A percentile compares a stretch with the other conserved stretches of the same genome.
Conservation (phyloP, 768 basidiomycete species). For the Pulveroboletus sp. region DNA sequence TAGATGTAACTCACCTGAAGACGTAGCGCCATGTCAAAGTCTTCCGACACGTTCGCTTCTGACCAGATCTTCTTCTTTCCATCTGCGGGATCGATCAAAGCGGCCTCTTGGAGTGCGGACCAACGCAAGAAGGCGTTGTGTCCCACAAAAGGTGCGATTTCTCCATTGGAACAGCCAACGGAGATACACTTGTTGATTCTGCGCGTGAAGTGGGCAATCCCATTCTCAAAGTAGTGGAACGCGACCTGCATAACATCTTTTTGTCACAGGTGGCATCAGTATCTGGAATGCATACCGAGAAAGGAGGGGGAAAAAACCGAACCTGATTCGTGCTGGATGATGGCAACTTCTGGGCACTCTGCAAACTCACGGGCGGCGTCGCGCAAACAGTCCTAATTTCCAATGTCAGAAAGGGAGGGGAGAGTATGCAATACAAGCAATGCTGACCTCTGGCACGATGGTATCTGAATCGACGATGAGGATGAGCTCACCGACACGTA, state of each 20-base stretch:
- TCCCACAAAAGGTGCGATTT: conserved; percentile 74
- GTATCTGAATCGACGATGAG: conserved; percentile 88
- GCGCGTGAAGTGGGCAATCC: conserved; percentile 89
- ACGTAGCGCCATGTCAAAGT: conserved; percentile 63
- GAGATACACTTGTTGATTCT: conserved; percentile 84
- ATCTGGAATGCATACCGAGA: not conserved
- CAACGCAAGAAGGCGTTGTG: conserved; percentile 89
- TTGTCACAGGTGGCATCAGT: conserved; percentile 24
- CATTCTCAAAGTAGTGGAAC: conserved; percentile 86
- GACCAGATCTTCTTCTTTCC: conserved; percentile 72
- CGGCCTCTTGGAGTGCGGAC: conserved; percentile 86
- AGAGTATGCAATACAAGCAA: not conserved
- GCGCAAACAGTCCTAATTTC: conserved; percentile 70
- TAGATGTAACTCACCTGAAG: conserved; percentile 39
- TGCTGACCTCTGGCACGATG: conserved; percentile 63
- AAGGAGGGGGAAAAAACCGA: conserved; percentile 5
- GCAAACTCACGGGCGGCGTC: conserved; percentile 84
- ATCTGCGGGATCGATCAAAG: conserved; percentile 52
- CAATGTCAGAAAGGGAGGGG: not conserved
- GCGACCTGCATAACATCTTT: conserved; percentile 88
- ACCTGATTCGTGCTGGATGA: conserved; percentile 89
- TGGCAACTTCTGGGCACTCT: conserved; percentile 80
- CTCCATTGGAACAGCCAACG: conserved; percentile 73
- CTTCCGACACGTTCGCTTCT: conserved; percentile 61
- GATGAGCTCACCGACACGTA: conserved; percentile 76